Conservation (phyloP, 805 yeast species). For the Starmerella apicola region DNA sequence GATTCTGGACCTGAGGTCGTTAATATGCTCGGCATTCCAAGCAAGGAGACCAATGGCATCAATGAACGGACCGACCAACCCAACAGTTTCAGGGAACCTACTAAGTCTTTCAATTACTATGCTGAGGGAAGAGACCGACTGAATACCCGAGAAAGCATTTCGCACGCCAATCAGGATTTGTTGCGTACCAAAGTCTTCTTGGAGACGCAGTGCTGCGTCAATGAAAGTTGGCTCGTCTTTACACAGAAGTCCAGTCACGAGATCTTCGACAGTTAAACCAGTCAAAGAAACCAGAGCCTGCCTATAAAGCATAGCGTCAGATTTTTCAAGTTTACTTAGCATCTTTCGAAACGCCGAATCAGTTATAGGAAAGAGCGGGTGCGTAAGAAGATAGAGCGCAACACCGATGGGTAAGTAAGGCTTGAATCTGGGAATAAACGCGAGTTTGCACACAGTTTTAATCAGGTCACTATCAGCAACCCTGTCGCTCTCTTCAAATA, state of each 20-base stretch:
- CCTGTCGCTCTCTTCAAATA: conserved; percentile 54
- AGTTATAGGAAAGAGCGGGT: conserved; percentile 67
- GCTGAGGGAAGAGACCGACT: conserved; percentile 20
- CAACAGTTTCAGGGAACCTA: conserved; percentile 41
- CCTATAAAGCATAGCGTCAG: conserved; percentile 52
- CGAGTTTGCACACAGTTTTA: conserved; percentile 33
- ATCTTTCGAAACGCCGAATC: conserved; percentile 34
- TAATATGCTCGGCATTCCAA: conserved; percentile 43
- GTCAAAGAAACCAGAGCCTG: conserved; percentile 76
- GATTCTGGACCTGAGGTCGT: conserved; percentile 35
- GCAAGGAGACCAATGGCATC: conserved; percentile 65
- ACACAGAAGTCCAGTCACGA: conserved; percentile 47
- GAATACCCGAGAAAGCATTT: conserved; percentile 17
- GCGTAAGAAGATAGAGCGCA: conserved; percentile 65
- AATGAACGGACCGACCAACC: conserved; percentile 48
- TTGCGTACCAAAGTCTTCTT: conserved; percentile 50
- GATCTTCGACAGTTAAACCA: conserved; percentile 49
- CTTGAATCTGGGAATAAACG: conserved; percentile 26
- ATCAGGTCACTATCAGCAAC: conserved; percentile 50
- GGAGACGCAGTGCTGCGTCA: conserved; percentile 54
- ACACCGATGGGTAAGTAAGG: conserved; percentile 41
- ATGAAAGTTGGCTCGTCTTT: conserved; percentile 51
- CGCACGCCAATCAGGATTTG: conserved; percentile 24
- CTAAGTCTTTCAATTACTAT: conserved; percentile 35
- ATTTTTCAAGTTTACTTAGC: conserved; percentile 37